Conservation (phyloP, 352 stramenopile genomes). For the Globisporangium perplexum region DNA sequence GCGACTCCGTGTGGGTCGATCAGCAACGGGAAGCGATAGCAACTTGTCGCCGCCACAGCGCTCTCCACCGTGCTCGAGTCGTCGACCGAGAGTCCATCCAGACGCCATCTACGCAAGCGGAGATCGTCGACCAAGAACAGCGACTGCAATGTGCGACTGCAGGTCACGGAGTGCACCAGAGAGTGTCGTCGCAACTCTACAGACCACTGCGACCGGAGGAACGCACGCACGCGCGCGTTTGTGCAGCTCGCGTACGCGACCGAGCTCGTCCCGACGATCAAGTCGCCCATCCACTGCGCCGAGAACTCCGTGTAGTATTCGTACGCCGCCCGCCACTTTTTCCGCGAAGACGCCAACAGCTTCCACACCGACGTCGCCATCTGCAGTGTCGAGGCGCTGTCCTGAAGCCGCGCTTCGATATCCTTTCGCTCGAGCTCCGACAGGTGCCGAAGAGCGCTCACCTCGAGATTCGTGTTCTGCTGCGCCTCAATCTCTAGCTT, state of each 20-base stretch:
- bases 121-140: conserved; percentile 31
- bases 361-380: conserved; percentile 51
- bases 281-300: conserved; percentile 42
- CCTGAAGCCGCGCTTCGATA: conserved; percentile 40
- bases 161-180: conserved; percentile 21
- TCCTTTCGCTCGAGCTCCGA: conserved; percentile 49
- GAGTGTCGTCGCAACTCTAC: conserved; percentile 22
- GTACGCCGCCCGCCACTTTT: conserved; percentile 31
- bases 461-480: conserved; percentile 24
- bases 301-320: conserved; percentile 37
- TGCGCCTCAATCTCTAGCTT: conserved; percentile 37
- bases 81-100: conserved; percentile 29
- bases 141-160: conserved; percentile 12
- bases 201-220: conserved; percentile 36
- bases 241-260: conserved; percentile 40
- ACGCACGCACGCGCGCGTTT: conserved; percentile 5
- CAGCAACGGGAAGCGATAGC: conserved; percentile 43
- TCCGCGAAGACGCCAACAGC: conserved; percentile 33
- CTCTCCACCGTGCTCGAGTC: conserved; percentile 41
- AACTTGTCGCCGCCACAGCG: conserved; percentile 27
- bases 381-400: conserved; percentile 49
- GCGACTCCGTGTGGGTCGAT: conserved; percentile 59
- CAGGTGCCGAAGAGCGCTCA: conserved; percentile 26
- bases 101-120: conserved; percentile 32
- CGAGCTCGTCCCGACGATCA: conserved; percentile 52